A percentile compares a stretch with the other conserved stretches of the same genome.
These are phyloP conservation scores for Russula emetica DNA, from an alignment of 768 basidiomycete species.

Conservation along the genomic window DNA sequence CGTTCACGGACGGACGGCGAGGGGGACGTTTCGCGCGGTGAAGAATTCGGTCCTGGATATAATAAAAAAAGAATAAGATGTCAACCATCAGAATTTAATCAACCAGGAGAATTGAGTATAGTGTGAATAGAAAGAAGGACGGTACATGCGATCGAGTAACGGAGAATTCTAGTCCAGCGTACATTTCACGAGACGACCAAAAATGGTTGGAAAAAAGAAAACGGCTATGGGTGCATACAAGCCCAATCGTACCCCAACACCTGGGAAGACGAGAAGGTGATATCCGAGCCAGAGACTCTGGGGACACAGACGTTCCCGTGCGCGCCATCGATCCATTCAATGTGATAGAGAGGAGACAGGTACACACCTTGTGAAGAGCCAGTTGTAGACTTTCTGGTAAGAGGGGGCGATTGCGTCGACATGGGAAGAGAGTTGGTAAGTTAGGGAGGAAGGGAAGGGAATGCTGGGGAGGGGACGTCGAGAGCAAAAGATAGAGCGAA, in stretches of 20 bases:
- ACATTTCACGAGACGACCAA: not conserved
- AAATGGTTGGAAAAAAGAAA: not conserved
- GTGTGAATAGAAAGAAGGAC: slow-evolving; percentile 2
- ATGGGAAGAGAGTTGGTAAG: slow-evolving; percentile 17
- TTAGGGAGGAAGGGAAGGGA: slow-evolving; percentile 4
- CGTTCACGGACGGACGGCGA: slow-evolving; percentile 28
- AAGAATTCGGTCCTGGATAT: slow-evolving; percentile 23
- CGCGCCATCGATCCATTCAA: slow-evolving; percentile 16
- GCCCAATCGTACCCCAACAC: not conserved
- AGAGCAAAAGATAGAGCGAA: slow-evolving; percentile 24
- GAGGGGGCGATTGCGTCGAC: slow-evolving; percentile 29
- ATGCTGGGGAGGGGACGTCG: slow-evolving; percentile 10
- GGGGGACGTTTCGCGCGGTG: slow-evolving; percentile 27
- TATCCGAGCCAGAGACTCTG: not conserved
- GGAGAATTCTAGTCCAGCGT: not conserved
- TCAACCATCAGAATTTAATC: slow-evolving; percentile 2
- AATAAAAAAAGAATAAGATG: not conserved
- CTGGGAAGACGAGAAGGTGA: not conserved
- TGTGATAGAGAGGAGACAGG: not conserved
- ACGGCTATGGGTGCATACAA: not conserved
- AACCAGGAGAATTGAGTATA: not conserved
- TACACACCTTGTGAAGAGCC: slow-evolving; percentile 24
- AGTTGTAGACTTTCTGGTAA: slow-evolving; percentile 21
- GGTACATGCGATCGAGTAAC: not conserved
- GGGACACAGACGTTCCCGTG: not conserved